A percentile compares a stretch with the other conserved stretches of the same genome.
Conservation (phyloP, 2,329 filamentous ascomycete genomes). For the Cladophialophora psammophila region DNA sequence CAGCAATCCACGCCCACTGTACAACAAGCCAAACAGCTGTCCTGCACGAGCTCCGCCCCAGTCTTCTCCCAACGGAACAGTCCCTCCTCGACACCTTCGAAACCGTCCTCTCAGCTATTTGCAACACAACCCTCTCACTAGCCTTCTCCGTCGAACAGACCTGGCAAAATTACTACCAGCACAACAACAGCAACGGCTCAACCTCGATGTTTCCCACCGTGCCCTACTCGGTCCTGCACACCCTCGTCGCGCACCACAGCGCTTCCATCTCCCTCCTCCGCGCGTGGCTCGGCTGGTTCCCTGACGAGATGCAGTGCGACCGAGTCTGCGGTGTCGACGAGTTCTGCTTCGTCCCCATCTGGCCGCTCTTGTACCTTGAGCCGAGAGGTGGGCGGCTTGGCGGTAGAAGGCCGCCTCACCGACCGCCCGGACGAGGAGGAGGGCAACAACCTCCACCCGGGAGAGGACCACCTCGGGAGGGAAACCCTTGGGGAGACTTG, state of each 20-base stretch:
- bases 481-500: constrained; percentile 27
- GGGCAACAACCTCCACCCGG: constrained; percentile 33
- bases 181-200: background rate
- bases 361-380: constrained; percentile 49
- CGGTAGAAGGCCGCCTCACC: constrained; percentile 6
- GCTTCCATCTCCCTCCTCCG: constrained; percentile 52
- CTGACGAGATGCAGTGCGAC: constrained; percentile 54
- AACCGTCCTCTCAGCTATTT: constrained; percentile 52
- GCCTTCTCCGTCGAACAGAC: constrained; percentile 53
- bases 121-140: constrained; percentile 52
- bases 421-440: background rate
- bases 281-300: constrained; percentile 61
- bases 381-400: constrained; percentile 7
- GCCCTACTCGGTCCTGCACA: background rate
- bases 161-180: constrained; percentile 44
- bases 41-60: constrained; percentile 54
- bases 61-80: constrained; percentile 48
- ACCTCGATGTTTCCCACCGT: background rate
- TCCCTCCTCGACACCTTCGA: constrained; percentile 52
- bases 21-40: constrained; percentile 46
- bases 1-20: constrained; percentile 13
- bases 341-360: constrained; percentile 61
- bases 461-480: constrained; percentile 24
- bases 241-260: constrained; percentile 31
- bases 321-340: constrained; percentile 54